Conservation (phyloP, 1,139 yeast species). For the Candida sp. region DNA sequence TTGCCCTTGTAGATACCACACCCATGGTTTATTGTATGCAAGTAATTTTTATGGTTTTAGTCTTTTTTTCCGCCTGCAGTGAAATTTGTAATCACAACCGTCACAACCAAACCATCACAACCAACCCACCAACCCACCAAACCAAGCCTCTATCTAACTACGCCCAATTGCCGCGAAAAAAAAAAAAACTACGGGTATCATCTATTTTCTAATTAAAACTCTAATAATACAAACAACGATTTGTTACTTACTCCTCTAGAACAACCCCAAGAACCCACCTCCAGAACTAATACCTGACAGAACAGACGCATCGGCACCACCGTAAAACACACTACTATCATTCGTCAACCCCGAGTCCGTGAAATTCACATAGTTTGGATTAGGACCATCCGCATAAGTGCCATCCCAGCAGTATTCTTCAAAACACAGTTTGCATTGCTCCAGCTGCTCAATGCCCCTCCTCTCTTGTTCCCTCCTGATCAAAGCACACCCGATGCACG, state of each 20-base stretch:
- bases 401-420: conserved; percentile 87
- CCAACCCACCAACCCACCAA: too few species aligned
- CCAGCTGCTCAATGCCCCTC: conserved; percentile 61
- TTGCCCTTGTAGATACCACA: too few species aligned
- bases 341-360: conserved; percentile 34
- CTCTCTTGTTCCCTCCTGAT: conserved; percentile 85
- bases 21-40: too few species aligned
- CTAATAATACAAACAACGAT: neutral
- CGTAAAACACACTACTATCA: conserved; percentile 18
- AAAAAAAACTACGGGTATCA: neutral
- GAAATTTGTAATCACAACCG: conserved; percentile 1
- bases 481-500: conserved; percentile 89
- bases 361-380: conserved; percentile 23
- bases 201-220: neutral
- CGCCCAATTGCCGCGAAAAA: neutral
- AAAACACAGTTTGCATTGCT: conserved; percentile 78
- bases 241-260: conserved; percentile 1
- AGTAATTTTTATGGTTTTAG: neutral
- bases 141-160: too few species aligned
- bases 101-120: too few species aligned
- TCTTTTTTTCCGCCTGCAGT: neutral
- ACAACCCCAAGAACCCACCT: conserved; percentile 4
- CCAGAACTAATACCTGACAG: neutral
- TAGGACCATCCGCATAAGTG: conserved; percentile 14
- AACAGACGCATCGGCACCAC: conserved; percentile 1